Evolutionary conservation across 768 basidiomycete species (phyloP), one percentile per base, ranked within the genome.

Genomic region (Rhizopogon salebrosus): DNA sequence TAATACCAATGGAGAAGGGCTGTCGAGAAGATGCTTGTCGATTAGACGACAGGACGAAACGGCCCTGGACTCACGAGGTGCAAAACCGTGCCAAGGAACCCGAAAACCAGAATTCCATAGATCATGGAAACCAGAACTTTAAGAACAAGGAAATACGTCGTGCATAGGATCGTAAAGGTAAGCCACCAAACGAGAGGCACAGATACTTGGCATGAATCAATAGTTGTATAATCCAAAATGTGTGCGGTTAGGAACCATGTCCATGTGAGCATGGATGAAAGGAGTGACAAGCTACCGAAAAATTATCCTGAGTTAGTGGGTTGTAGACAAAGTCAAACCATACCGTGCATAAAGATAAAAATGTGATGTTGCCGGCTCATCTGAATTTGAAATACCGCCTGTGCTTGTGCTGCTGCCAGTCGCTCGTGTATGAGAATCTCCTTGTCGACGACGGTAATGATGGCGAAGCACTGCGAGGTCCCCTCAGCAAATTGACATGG

Each of bases 141-240:
- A 38, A 82, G 67, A 29, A 83, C 75, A 75, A 86, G 82, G 51
- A 92, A 60, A 63, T 92, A 93, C 73, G 88, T 83, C 39, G 88
- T 80, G 68, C 85, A 83, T 14, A 92, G 71, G 58, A 92, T 84
- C 35, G 80, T 85, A 64, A 93, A 91, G 22, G 80, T 82, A 41
- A 92, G 79, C 87, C 89, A 93, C 90, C 90, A 93, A 29, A 92
- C 70, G 58, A 91, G 86, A 8, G 90, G 90, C 13, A 90, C 80
- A 0, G 85, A 74, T 53, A 75, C 69, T 18, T 90, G 84, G 53
- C 91, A 93, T 13, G 83, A 80, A 56, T 83, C 74, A 24, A 89
- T 71, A 6, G 89, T 87, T 13, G 87, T 87, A 62, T 91, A 92
- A 55, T 83, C 78, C 50, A 92, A 72, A 26, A 91, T 83, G 62